These are phyloP conservation scores for Leccinum boreale DNA, from an alignment of 768 basidiomycete genomes.

Conservation along the genomic window DNA sequence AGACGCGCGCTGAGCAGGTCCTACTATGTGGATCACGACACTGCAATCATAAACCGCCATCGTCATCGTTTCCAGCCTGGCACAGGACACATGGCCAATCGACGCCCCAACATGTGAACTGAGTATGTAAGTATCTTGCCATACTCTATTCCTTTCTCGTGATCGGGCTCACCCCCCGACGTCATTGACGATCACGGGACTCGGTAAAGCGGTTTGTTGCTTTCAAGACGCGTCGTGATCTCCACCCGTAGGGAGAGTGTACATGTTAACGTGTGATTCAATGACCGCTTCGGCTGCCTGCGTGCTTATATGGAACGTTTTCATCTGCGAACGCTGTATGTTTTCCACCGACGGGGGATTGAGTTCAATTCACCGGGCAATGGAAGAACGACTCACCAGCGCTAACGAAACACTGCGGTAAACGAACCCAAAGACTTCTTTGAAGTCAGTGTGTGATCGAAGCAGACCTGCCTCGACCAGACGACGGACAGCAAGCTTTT, in stretches of 20 bases:
- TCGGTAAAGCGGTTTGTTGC: neutral
- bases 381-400: constrained; percentile 29
- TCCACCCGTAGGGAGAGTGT: constrained; percentile 17
- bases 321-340: constrained; percentile 30
- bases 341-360: neutral
- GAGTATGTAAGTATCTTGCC: too few species aligned
- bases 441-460: constrained; percentile 39
- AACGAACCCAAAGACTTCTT: constrained; percentile 38
- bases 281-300: constrained; percentile 32
- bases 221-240: neutral
- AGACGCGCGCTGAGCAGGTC: neutral
- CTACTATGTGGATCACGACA: neutral
- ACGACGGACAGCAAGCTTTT: constrained; percentile 35
- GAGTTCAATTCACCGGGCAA: neutral
- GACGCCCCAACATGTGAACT: neutral
- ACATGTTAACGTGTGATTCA: constrained; percentile 37
- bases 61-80: neutral
- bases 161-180: constrained; percentile 5
- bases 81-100: neutral
- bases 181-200: constrained; percentile 7
- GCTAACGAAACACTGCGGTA: constrained; percentile 41
- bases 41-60: neutral
- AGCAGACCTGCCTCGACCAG: constrained; percentile 31
- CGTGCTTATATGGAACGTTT: constrained; percentile 20
- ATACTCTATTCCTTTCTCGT: neutral